phyloP scores from a whole-genome alignment of 2,329 filamentous ascomycete genomes.

The Cyphellophora europaea region DNA sequence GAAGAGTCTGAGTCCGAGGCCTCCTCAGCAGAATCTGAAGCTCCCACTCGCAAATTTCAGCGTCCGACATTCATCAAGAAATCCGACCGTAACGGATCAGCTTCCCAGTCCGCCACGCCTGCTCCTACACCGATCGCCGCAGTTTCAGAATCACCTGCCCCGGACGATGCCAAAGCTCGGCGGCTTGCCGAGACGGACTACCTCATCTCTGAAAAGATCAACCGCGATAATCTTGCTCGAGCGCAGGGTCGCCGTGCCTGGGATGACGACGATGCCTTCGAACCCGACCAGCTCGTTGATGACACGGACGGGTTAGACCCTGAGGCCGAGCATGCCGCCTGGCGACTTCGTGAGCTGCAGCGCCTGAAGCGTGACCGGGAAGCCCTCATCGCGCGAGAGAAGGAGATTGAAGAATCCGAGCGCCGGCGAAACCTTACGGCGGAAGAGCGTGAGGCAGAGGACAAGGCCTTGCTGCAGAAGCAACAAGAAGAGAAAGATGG shows the following conservation, averaged over 20 bases:
- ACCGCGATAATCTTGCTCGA: conserved; percentile 66
- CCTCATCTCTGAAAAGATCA: conserved; percentile 80
- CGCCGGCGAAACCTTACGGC: conserved; percentile 75
- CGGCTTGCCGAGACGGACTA: conserved; percentile 65
- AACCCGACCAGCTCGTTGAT: conserved; percentile 66
- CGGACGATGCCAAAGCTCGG: conserved; percentile 35
- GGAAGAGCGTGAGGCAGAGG: conserved; percentile 78
- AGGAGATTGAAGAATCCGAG: conserved; percentile 81
- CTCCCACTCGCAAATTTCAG: conserved; percentile 45
- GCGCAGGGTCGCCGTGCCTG: conserved; percentile 73
- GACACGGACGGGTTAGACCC: conserved; percentile 82
- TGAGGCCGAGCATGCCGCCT: conserved; percentile 80
- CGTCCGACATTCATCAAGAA: conserved; percentile 62
- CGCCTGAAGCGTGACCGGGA: conserved; percentile 81
- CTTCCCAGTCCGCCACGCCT: conserved; percentile 3
- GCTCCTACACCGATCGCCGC: conserved; percentile 16
- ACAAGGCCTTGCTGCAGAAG: conserved; percentile 63
- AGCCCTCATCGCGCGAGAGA: conserved; percentile 73
- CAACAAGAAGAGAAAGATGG: conserved; percentile 75
- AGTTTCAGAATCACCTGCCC: conserved; percentile 4
- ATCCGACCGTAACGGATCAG: conserved; percentile 36
- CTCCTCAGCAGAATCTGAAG: conserved; percentile 48
- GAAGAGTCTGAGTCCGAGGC: conserved; percentile 21
- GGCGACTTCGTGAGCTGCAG: conserved; percentile 85
- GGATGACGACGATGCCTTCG: conserved; percentile 60